phyloP scores from a whole-genome alignment of 306 rosid species.

The Citrullus amarus region DNA sequence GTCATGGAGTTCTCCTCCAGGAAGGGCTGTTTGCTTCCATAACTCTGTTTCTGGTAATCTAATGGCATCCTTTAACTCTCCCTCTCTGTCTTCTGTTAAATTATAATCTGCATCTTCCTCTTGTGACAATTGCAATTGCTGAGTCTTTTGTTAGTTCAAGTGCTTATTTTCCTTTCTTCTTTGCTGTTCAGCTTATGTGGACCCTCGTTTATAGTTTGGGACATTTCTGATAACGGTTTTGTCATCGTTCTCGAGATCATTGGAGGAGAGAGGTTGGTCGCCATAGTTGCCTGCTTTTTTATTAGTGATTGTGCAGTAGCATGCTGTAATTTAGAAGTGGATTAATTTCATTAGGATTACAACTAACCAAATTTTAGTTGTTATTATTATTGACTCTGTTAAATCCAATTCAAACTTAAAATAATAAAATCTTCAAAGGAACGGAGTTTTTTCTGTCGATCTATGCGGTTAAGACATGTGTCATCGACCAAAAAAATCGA shows the following conservation, averaged over 20 bases:
- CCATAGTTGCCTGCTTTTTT: not conserved
- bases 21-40: conserved; percentile 93
- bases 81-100: not conserved
- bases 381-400: not conserved
- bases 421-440: not conserved
- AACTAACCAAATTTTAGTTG: not conserved
- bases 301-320: not conserved
- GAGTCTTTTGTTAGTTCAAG: not conserved
- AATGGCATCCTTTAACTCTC: not conserved
- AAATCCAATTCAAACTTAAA: conserved; percentile 1
- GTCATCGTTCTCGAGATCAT: not conserved
- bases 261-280: not conserved
- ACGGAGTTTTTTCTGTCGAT: not conserved
- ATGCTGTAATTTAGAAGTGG: not conserved
- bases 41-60: conserved; percentile 83
- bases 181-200: conserved; percentile 75
- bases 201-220: conserved; percentile 82
- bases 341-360: conserved; percentile 2
- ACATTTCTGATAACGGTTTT: conserved; percentile 47
- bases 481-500: no score
- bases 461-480: no score
- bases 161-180: not conserved
- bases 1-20: conserved; percentile 95
- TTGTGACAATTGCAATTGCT: not conserved
- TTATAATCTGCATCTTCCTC: not conserved